A percentile compares a stretch with the other conserved stretches of the same genome.
These are phyloP conservation scores for Barbatosphaeria neglecta DNA, from an alignment of 495 filamentous ascomycete genomes.

Conservation along the genomic window DNA sequence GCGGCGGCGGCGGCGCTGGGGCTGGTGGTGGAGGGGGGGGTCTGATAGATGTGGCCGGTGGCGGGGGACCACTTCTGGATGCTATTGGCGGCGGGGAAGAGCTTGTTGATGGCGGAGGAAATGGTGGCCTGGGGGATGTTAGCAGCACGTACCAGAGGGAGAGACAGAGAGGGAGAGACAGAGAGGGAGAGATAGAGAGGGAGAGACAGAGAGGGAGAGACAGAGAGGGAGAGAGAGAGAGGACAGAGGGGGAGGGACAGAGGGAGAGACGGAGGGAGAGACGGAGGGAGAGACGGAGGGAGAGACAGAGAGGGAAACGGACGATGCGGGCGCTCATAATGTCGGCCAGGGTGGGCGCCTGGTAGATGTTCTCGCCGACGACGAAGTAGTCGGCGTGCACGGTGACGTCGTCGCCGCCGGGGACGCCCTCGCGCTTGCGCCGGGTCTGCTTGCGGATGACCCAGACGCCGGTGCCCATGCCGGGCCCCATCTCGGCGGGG, in stretches of 20 bases:
- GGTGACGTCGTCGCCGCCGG: slow-evolving; percentile 50
- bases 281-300: too few species aligned
- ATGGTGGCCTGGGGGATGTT: slow-evolving; percentile 23
- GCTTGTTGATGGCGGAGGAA: slow-evolving; percentile 56
- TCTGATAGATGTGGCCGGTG: slow-evolving; percentile 58
- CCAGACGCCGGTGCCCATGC: slow-evolving; percentile 66
- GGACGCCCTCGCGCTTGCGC: slow-evolving; percentile 38
- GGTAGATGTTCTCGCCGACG: slow-evolving; percentile 74
- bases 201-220: slow-evolving; percentile 1
- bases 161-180: too few species aligned
- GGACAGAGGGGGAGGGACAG: too few species aligned
- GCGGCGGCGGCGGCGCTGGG: too few species aligned
- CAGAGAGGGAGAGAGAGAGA: slow-evolving; percentile 27
- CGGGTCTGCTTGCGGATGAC: slow-evolving; percentile 84
- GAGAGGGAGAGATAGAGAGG: slow-evolving; percentile 2
- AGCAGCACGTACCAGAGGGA: too few species aligned
- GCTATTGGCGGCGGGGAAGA: slow-evolving; percentile 41
- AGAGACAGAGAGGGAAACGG: slow-evolving; percentile 11
- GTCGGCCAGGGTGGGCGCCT: slow-evolving; percentile 73
- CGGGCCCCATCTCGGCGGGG: slow-evolving; percentile 52
- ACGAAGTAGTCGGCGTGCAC: slow-evolving; percentile 75
- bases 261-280: too few species aligned
- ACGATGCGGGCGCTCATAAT: slow-evolving; percentile 69
- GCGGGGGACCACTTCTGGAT: slow-evolving; percentile 64
- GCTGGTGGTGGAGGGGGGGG: slow-evolving; percentile 32